phyloP scores from a whole-genome alignment of 306 rosid genomes.

The Rosa chinensis region DNA sequence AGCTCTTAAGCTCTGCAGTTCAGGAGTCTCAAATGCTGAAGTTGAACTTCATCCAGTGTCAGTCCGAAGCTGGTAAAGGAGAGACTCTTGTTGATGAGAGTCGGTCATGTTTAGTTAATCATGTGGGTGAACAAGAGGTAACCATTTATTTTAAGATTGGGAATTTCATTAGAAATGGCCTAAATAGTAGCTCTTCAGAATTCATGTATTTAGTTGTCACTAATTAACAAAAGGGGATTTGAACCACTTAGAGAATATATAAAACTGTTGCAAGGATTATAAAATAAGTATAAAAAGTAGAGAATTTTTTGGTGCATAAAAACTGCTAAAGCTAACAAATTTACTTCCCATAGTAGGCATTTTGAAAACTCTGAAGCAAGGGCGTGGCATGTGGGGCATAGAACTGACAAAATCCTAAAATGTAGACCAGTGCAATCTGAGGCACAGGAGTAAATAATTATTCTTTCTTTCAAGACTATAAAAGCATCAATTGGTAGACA shows the following conservation, averaged over 20 bases:
- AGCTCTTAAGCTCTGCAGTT: slow-evolving; percentile 55
- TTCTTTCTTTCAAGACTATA: no score
- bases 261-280: no score
- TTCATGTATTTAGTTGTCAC: not conserved
- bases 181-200: not conserved
- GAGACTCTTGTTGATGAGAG: slow-evolving; percentile 37
- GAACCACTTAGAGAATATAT: no score
- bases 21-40: slow-evolving; percentile 65
- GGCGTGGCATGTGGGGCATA: not conserved
- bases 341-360: not conserved
- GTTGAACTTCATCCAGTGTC: slow-evolving; percentile 30
- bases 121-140: slow-evolving; percentile 59
- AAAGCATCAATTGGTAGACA: not conserved
- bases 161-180: not conserved
- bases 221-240: not conserved
- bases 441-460: not conserved
- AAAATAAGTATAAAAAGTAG: not conserved
- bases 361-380: not conserved
- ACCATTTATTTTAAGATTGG: slow-evolving; percentile 8
- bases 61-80: slow-evolving; percentile 32
- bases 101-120: slow-evolving; percentile 32
- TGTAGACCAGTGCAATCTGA: not conserved
- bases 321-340: not conserved
- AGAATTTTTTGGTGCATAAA: not conserved
- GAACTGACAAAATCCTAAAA: not conserved